These are phyloP conservation scores for Jaenimonas drosophilae DNA, from an alignment of 208 protist species.

Conservation along the genomic window DNA sequence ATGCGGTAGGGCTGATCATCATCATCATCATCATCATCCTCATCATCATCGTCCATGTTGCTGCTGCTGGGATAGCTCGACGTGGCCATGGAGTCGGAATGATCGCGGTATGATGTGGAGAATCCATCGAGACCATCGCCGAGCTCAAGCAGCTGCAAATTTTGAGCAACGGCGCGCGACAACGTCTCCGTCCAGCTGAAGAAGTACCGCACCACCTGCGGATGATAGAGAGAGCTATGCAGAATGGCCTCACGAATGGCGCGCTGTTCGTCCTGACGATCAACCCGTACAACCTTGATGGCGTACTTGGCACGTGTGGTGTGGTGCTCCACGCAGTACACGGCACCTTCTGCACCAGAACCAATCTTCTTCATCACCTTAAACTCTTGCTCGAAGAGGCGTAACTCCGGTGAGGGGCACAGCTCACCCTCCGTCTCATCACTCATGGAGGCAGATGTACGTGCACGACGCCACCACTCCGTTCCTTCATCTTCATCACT, in stretches of 20 bases:
- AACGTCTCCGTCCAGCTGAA: constrained; percentile 80
- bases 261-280: constrained; percentile 40
- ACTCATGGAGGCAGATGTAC: background rate
- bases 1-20: constrained; percentile 27
- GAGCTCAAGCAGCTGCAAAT: constrained; percentile 34
- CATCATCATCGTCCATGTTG: constrained; percentile 2
- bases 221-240: constrained; percentile 72
- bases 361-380: constrained; percentile 61
- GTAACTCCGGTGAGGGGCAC: constrained; percentile 8
- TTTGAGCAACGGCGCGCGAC: constrained; percentile 22
- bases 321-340: constrained; percentile 75
- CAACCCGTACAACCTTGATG: constrained; percentile 71
- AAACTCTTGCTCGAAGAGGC: constrained; percentile 73
- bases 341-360: constrained; percentile 55
- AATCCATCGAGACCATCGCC: constrained; percentile 38
- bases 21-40: constrained; percentile 1
- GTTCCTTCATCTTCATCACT: background rate
- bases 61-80: background rate
- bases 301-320: constrained; percentile 58
- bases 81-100: background rate
- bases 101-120: constrained; percentile 13
- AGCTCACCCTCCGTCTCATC: background rate
- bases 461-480: background rate
- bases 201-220: constrained; percentile 79
- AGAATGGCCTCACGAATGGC: constrained; percentile 67